Evolutionary conservation across 495 filamentous ascomycete genomes (phyloP), one percentile per base, ranked within the genome.

Genomic region (Aspergillus sparsus): DNA sequence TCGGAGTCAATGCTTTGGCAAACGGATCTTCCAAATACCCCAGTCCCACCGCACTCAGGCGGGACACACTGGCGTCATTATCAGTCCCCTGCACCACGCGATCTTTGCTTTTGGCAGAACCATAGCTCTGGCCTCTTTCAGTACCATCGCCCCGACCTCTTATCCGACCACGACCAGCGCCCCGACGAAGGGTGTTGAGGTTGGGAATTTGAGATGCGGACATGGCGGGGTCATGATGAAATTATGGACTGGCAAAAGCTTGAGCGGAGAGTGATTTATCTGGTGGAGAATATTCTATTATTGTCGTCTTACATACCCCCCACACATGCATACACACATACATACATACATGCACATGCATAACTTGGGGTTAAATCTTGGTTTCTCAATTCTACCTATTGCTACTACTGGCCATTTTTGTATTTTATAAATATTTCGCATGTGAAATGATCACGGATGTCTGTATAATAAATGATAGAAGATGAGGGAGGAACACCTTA

Each of bases 21-120:
- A 87, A 98, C 0, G 83, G 82, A 69, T 98, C 94, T 16, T 89
- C 72, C 0, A 98, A 80, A 72, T 97, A 97, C 52, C 91, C 92
- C n/a, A 92, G 72, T 54, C 86, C 79, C 11, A 97, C 92, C 11
- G 93, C 93, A 67, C 92, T 97, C 72, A 95, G 74, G 9, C 95
- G 84, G 32, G 91, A 96, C 31, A 90, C 84, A 61, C 90, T 89
- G 49, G 94, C 94, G 79, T 98, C 94, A 65, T 87, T 85, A 74
- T 98, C 94, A 13, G 94, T 98, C 54, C 87, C 83, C 73, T 96
- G 93, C 50, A 98, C 87, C 12, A 87, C 82, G 31, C 71, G 70
- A 66, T 89, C 85, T 51, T 77, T 78, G 51, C 70, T 71, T 31
- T 78, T 75, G 12, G 21, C 53, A 13, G 42, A 15, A 31, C 56